phyloP scores from a whole-genome alignment of 768 basidiomycete species.

The Tricholoma furcatifolium region DNA sequence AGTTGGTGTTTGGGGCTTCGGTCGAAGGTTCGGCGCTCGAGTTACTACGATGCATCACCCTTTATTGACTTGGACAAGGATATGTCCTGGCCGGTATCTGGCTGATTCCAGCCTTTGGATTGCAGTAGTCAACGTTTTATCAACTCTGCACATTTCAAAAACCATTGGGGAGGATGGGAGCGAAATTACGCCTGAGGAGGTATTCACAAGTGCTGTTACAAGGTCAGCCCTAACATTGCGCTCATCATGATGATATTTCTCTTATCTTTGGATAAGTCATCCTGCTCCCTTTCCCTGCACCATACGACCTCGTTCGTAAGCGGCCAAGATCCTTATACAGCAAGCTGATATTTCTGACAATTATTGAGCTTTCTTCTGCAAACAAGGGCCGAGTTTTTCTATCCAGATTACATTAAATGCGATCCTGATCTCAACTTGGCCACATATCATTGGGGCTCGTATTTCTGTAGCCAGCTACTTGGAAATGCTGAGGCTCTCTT shows the following conservation, averaged over 20 bases:
- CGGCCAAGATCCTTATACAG: neutral
- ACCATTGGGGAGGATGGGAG: neutral
- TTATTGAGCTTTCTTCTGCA: neutral
- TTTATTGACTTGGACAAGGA: neutral
- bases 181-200: neutral
- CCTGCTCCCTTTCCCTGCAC: neutral
- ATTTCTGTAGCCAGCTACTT: too few relatives aligned
- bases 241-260: neutral
- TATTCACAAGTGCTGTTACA: neutral
- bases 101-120: neutral
- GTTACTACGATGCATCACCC: too few relatives aligned
- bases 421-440: too few relatives aligned
- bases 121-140: neutral
- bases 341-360: neutral
- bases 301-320: neutral
- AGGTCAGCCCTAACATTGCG: neutral
- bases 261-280: neutral
- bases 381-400: too few relatives aligned
- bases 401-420: too few relatives aligned
- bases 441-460: too few relatives aligned
- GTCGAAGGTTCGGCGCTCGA: neutral
- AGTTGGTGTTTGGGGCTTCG: too few relatives aligned
- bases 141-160: neutral
- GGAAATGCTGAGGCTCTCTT: too few relatives aligned
- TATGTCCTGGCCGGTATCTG: neutral